Evolutionary conservation across 495 filamentous ascomycete species (phyloP).

Genomic region (Podospora pseudopauciseta): DNA sequence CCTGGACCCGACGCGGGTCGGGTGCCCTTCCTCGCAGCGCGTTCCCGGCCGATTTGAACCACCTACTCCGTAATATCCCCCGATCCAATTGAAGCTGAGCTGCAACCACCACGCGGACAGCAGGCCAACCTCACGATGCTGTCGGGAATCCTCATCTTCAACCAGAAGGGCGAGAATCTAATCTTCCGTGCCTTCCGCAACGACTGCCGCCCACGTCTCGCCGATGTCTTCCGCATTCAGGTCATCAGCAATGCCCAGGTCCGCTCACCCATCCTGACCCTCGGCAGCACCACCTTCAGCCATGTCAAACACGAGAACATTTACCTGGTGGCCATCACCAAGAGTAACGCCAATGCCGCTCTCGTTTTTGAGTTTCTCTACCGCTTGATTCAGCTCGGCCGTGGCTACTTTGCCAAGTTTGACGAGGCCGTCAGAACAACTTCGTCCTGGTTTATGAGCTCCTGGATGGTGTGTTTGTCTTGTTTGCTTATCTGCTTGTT

Average conservation of each 20-base stretch:
- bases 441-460: slow-evolving; percentile 99
- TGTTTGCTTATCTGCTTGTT: neutral
- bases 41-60: slow-evolving; percentile 1
- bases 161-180: slow-evolving; percentile 99
- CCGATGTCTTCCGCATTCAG: slow-evolving; percentile 99
- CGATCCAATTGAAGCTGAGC: neutral
- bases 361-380: slow-evolving; percentile 98
- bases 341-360: slow-evolving; percentile 99
- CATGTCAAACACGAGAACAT: slow-evolving; percentile 99
- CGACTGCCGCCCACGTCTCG: slow-evolving; percentile 92
- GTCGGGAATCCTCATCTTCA: slow-evolving; percentile 95
- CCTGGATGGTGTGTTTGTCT: slow-evolving; percentile 68
- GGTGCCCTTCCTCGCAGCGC: neutral
- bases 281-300: slow-evolving; percentile 97
- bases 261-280: slow-evolving; percentile 92
- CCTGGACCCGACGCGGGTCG: too few species aligned
- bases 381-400: slow-evolving; percentile 82
- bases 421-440: slow-evolving; percentile 99
- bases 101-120: neutral
- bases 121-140: slow-evolving; percentile 64
- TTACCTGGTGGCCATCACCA: slow-evolving; percentile 95
- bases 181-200: slow-evolving; percentile 98
- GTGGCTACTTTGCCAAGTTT: slow-evolving; percentile 97
- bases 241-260: slow-evolving; percentile 99
- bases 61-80: neutral